Evolutionary conservation across 495 filamentous ascomycete species (phyloP), one percentile per base, ranked within the genome.

Genomic region (Annulohypoxylon stygium): DNA sequence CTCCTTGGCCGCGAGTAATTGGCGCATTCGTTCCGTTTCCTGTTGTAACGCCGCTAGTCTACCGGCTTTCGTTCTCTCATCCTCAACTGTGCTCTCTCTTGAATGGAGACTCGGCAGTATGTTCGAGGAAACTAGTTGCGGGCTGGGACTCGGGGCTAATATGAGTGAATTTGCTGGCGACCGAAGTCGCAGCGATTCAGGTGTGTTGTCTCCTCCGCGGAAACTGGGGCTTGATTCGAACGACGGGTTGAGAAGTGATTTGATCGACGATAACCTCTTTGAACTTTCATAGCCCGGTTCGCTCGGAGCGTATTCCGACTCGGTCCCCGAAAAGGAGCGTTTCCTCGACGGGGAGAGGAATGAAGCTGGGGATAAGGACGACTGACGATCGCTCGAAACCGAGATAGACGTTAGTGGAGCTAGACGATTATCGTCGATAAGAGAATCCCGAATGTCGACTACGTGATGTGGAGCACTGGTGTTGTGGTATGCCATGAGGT

Each of bases 1-100:
- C 79, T 97, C 93, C 77, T 93, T 95, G 23, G 88, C 89, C 18
- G 87, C 86, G 39, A 97, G 81, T 76, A 91, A 82, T 75, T 92
- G 89, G 34, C 92, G 87, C 88, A 97, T 95, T 64, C 85, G 83
- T 76, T 95, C 91, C 0, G 91, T 88, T 80, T 97, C 93, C 2
- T 89, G 85, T 76, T 91, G 87, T 60, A 97, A 81, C 68, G 89
- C 84, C 20, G 88, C 88, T 34, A 91, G 85, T 58, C 89, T 85
- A 60, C 93, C 91, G 8, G 86, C 83, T 58, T 87, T 87, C n/a
- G 81, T 77, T 41, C 80, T 82, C 14, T 91, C 90, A 25, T 84
- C 77, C 5, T 89, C 86, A 10, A 80, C 83, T 14, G 85, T 76
- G 62, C 82, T 78, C 39, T 81, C 80, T 37, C 77, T 81, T 74